Percentiles rank a stretch among this genome's conserved stretches.
Evolutionary conservation across 148 eudicot genomes (phyloP).

Genomic region (Suaeda aralocaspica): DNA sequence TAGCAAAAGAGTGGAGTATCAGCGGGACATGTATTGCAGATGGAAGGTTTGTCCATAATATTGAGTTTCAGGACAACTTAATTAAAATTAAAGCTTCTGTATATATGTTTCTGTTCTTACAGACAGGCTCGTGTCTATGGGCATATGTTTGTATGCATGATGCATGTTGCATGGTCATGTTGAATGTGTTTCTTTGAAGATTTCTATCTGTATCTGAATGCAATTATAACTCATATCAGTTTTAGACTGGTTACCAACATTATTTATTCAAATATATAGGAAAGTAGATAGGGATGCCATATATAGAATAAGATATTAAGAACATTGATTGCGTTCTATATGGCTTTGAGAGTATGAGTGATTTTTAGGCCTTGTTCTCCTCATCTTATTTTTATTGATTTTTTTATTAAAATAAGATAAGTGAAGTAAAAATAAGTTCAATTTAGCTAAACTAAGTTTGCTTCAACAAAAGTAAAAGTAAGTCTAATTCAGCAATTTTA

Average conservation of each 20-base stretch:
- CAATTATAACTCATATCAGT: background rate
- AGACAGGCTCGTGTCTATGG: background rate
- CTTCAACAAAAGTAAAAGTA: too few species aligned
- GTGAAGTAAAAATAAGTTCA: too few species aligned
- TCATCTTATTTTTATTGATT: too few species aligned
- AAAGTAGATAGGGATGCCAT: background rate
- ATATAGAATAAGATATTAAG: background rate
- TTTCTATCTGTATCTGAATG: background rate
- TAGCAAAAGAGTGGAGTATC: constrained; percentile 92
- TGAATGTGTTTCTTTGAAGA: background rate
- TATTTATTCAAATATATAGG: background rate
- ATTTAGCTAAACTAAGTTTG: too few species aligned
- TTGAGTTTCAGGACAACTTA: background rate
- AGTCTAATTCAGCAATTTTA: too few species aligned
- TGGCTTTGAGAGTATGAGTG: too few species aligned
- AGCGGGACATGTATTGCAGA: constrained; percentile 91
- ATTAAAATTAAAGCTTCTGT: background rate
- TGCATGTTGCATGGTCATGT: background rate
- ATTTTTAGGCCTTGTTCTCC: too few species aligned
- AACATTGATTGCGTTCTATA: background rate
- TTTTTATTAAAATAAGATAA: too few species aligned
- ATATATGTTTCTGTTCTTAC: background rate
- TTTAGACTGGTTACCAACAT: background rate
- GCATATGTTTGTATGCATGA: background rate
- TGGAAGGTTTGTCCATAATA: constrained; percentile 64